Evolutionary conservation across 164 flowering plant genomes (phyloP).

Genomic region (Sedum album): DNA sequence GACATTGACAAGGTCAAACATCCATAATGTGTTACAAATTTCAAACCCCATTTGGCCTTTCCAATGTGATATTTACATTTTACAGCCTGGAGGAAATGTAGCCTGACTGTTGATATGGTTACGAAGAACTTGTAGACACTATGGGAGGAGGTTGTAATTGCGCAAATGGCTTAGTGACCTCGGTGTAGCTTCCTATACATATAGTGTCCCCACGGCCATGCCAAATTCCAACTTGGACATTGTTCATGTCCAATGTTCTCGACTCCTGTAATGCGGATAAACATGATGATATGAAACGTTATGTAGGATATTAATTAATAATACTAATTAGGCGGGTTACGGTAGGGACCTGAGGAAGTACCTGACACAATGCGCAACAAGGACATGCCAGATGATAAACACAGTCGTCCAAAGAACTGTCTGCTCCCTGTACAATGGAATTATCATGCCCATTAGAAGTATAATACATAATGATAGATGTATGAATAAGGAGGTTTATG

Average conservation of each 20-base stretch:
- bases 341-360: neutral
- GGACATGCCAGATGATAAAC: slow-evolving; percentile 69
- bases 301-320: no score
- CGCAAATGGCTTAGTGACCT: slow-evolving; percentile 34
- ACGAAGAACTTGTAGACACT: slow-evolving; percentile 33
- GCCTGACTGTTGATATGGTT: neutral
- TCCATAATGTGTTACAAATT: no score
- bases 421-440: slow-evolving; percentile 59
- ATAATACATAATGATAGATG: no score
- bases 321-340: neutral
- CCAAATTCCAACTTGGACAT: slow-evolving; percentile 86
- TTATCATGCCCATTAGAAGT: no score
- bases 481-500: no score
- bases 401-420: slow-evolving; percentile 67
- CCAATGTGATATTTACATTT: neutral
- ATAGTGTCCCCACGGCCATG: slow-evolving; percentile 90
- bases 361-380: slow-evolving; percentile 67
- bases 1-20: no score
- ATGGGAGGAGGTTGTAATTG: slow-evolving; percentile 48
- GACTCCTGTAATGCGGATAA: slow-evolving; percentile 50
- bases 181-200: slow-evolving; percentile 53
- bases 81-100: neutral
- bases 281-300: no score
- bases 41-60: neutral
- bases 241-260: slow-evolving; percentile 89